A percentile compares a stretch with the other conserved stretches of the same genome.
These are phyloP conservation scores for Teratosphaeriaceae sp. DNA, from an alignment of 2,329 filamentous ascomycete genomes.

Conservation along the genomic window DNA sequence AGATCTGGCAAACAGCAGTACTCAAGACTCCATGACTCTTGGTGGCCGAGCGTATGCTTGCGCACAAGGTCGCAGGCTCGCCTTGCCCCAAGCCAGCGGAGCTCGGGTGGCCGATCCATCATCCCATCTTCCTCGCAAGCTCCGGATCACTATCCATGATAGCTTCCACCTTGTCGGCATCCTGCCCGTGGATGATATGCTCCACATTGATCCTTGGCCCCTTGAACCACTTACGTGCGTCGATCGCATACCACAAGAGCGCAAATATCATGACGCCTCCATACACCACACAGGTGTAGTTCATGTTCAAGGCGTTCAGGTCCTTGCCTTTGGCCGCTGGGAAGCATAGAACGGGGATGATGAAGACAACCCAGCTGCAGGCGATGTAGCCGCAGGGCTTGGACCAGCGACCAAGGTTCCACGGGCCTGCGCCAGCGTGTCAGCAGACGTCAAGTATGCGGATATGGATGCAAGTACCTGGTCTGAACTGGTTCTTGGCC, in stretches of 20 bases:
- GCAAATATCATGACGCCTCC: constrained; percentile 26
- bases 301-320: constrained; percentile 26
- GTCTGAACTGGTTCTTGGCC: constrained; percentile 14
- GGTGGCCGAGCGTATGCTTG: no score
- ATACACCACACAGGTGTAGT: constrained; percentile 28
- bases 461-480: constrained; percentile 9
- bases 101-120: no score
- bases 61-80: no score
- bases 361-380: constrained; percentile 24
- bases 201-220: constrained; percentile 29
- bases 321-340: constrained; percentile 24
- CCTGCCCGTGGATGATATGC: constrained; percentile 8
- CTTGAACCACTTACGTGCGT: constrained; percentile 30
- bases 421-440: constrained; percentile 17
- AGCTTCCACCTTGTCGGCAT: constrained; percentile 2
- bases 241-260: constrained; percentile 24
- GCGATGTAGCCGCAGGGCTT: constrained; percentile 24
- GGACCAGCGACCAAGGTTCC: constrained; percentile 26
- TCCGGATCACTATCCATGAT: constrained; percentile 1
- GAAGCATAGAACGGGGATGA: constrained; percentile 27
- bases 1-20: no score
- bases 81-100: no score
- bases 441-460: background rate
- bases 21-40: no score
- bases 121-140: background rate